Conservation (phyloP, 176 grass and related monocot species). For the Raddia distichophylla region DNA sequence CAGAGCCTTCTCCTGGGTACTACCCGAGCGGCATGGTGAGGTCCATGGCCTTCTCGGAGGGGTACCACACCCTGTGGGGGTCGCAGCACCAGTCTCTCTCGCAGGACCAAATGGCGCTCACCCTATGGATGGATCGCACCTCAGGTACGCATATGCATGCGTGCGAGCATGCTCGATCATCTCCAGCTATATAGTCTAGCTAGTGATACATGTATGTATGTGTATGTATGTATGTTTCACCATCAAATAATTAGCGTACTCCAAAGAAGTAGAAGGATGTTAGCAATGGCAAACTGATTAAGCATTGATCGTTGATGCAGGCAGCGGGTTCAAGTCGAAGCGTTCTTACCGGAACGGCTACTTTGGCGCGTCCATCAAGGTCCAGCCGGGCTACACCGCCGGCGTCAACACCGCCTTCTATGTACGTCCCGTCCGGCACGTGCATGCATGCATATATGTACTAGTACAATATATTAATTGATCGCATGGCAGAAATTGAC, state of each 20-base stretch:
- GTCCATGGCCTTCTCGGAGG: constrained; percentile 51
- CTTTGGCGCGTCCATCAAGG: constrained; percentile 80
- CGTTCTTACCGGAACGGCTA: constrained; percentile 73
- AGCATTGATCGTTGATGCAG: background rate
- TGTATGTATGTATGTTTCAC: no score
- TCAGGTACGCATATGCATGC: constrained; percentile 61
- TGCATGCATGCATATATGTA: no score
- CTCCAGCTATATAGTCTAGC: no score
- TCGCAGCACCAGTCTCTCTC: constrained; percentile 73
- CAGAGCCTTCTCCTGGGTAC: constrained; percentile 83
- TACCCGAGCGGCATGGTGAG: constrained; percentile 64
- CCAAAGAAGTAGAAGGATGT: no score
- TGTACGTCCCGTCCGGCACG: constrained; percentile 24
- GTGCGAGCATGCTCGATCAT: no score
- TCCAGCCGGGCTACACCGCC: constrained; percentile 88
- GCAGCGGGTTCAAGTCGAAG: constrained; percentile 87
- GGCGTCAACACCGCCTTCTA: constrained; percentile 92
- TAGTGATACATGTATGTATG: no score
- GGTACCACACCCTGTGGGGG: constrained; percentile 75
- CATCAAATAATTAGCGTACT: no score
- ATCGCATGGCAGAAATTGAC: no score
- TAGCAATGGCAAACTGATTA: no score
- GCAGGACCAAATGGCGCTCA: constrained; percentile 54
- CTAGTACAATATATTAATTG: no score
- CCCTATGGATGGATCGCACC: constrained; percentile 66